These are phyloP conservation scores for Paulownia fortunei DNA, from an alignment of 257 asterid species.

Conservation along the genomic window DNA sequence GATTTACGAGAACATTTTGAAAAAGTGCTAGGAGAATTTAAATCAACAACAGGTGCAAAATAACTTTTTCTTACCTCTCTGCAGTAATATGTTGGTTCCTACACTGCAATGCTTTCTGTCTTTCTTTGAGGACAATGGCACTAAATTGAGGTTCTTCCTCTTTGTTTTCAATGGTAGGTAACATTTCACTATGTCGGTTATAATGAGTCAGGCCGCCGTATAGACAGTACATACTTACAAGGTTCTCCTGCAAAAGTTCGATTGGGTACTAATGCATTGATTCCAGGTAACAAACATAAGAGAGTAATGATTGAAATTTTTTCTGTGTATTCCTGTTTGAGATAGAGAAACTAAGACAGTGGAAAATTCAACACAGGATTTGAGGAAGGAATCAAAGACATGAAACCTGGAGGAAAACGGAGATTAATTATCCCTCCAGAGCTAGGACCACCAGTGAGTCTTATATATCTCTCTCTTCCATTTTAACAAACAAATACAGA, in stretches of 20 bases:
- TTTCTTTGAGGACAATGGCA: background rate
- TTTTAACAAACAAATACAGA: background rate
- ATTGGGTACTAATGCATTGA: conserved; percentile 83
- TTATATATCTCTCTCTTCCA: background rate
- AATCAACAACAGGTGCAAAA: background rate
- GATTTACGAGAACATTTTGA: background rate
- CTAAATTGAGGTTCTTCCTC: background rate
- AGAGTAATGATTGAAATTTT: conserved; percentile 9
- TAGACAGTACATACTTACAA: conserved; percentile 93
- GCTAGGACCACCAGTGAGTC: conserved; percentile 95
- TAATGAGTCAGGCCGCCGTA: conserved; percentile 96
- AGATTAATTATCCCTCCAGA: conserved; percentile 96
- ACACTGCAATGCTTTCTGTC: background rate
- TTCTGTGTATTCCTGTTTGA: background rate
- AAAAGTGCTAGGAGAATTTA: background rate
- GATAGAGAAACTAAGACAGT: conserved; percentile 18
- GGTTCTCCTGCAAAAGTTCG: conserved; percentile 95
- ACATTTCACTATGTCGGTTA: conserved; percentile 90
- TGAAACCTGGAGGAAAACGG: conserved; percentile 95
- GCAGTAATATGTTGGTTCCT: background rate
- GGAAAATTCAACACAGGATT: conserved; percentile 61
- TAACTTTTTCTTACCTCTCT: background rate
- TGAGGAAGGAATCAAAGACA: conserved; percentile 95
- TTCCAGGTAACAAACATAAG: conserved; percentile 73
- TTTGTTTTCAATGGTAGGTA: conserved; percentile 57